Base-by-base conservation (phyloP, 805 yeast species). In the Nakazawaea peltata region DNA sequence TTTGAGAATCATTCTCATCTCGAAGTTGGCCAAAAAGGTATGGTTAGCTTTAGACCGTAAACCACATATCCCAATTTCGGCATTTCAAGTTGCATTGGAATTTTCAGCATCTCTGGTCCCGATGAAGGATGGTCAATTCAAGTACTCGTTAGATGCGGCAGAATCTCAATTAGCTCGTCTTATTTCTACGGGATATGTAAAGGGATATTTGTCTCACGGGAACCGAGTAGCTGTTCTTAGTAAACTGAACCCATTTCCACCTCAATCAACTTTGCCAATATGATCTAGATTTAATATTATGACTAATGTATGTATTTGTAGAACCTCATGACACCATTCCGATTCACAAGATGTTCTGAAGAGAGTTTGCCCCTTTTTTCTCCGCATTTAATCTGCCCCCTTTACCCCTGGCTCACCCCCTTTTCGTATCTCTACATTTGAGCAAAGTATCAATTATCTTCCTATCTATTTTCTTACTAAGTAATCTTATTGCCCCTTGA, bases 151-250 rank as follows among this genome's bases (percentile, higher is more conserved):
- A 12, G 84, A 77, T 48, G 77, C 73, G 37, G 60, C 77, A 4
- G 95, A 87, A 54, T 77, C 90, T 40, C 55, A 69, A 9, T 44
- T 85, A 16, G 87, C 94, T 0, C 72, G 69, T 36, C 57, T 81
- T 47, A 83, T 87, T 14, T 63, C 66, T 34, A 57, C 59, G 33
- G 80, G 80, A 7, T 59, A 54, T 38, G 60, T 86, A 31, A 85
- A 81, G 54, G 96, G 95, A 0, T 87, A 87, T 53, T 54, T 87
- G 12, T 81, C 94, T 4, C 92, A 85, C 50, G 69, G 77, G 3
- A 77, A 82, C 48, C 62, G 73, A 27, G 81, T 83, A 33, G 61
- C 84, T 14, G 95, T 87, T 8, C 56, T 86, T 37, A 78, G 92
- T 51, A 84, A 81, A 53, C 71, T 64, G 13, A 74, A 73, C 18